Percentiles rank a stretch among this genome's conserved stretches.
Conservation (phyloP, 345 rosid species). For the Bruguiera gymnorhiza region DNA sequence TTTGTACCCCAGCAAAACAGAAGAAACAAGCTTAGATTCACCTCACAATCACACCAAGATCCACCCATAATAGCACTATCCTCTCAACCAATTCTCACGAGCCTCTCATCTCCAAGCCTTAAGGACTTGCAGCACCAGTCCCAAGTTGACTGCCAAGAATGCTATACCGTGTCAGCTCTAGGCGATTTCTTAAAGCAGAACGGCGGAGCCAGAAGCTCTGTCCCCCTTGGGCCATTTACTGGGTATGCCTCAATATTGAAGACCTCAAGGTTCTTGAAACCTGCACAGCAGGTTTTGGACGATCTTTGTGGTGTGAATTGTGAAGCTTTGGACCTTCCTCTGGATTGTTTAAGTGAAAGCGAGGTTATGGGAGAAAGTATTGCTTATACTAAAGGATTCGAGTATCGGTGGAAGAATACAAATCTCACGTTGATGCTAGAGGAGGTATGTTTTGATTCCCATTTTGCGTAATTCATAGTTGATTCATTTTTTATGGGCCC, state of each 20-base stretch:
- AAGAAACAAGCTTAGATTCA: slow-evolving; percentile 35
- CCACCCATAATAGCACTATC: slow-evolving; percentile 13
- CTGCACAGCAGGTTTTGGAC: slow-evolving; percentile 34
- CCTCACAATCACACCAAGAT: slow-evolving; percentile 12
- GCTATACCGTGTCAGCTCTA: slow-evolving; percentile 7
- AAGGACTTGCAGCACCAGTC: slow-evolving; percentile 3
- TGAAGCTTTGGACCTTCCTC: slow-evolving; percentile 10
- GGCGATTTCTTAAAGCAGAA: slow-evolving; percentile 22
- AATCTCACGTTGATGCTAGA: slow-evolving; percentile 36
- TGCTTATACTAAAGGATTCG: slow-evolving; percentile 25
- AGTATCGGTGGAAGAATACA: slow-evolving; percentile 30
- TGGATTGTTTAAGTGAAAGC: slow-evolving; percentile 18
- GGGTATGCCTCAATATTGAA: slow-evolving; percentile 32
- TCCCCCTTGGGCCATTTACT: slow-evolving; percentile 39
- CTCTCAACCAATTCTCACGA: neutral
- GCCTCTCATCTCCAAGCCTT: neutral
- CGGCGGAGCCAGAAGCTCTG: slow-evolving; percentile 22
- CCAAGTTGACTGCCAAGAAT: neutral
- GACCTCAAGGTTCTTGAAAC: slow-evolving; percentile 34
- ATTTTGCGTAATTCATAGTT: neutral
- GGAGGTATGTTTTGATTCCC: slow-evolving; percentile 30
- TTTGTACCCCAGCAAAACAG: slow-evolving; percentile 39
- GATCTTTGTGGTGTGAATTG: slow-evolving; percentile 28
- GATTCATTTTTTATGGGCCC: neutral
- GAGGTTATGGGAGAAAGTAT: slow-evolving; percentile 16